Evolutionary conservation across 1,139 yeast species (phyloP).

Genomic region (Sugiyamaella xylanicola): DNA sequence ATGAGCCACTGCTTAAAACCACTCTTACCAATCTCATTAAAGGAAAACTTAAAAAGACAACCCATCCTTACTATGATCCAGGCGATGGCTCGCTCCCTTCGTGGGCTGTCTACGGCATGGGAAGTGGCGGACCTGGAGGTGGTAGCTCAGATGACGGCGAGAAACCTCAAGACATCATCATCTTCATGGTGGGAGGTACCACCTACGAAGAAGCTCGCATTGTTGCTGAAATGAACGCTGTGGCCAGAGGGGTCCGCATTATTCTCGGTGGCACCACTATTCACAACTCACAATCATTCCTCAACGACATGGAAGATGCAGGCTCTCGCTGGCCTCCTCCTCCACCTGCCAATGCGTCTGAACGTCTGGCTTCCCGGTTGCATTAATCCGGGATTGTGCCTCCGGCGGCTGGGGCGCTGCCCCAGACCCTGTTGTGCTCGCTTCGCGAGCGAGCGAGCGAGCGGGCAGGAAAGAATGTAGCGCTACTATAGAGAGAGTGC

Average conservation of each 20-base stretch:
- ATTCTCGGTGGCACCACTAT: slow-evolving; percentile 80
- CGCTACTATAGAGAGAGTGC: too few relatives aligned
- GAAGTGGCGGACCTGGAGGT: slow-evolving; percentile 26
- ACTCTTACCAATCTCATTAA: slow-evolving; percentile 53
- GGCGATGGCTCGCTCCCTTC: slow-evolving; percentile 39
- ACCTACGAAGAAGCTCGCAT: slow-evolving; percentile 91
- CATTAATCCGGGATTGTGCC: slow-evolving; percentile 2
- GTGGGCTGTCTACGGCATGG: slow-evolving; percentile 28
- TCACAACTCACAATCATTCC: slow-evolving; percentile 60
- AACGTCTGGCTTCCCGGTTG: slow-evolving; percentile 27
- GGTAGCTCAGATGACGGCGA: slow-evolving; percentile 40
- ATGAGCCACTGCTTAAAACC: slow-evolving; percentile 69
- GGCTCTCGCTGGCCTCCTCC: slow-evolving; percentile 35
- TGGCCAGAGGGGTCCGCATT: slow-evolving; percentile 54
- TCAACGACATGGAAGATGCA: slow-evolving; percentile 42
- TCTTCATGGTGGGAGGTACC: slow-evolving; percentile 86
- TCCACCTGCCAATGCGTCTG: slow-evolving; percentile 23
- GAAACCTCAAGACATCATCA: slow-evolving; percentile 70
- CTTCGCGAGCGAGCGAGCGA: not conserved
- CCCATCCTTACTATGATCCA: slow-evolving; percentile 51
- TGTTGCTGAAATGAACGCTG: slow-evolving; percentile 67
- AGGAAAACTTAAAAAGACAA: slow-evolving; percentile 52
- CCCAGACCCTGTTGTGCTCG: not conserved
- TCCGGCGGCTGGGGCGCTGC: slow-evolving; percentile 1
- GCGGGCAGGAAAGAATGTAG: too few relatives aligned